Evolutionary conservation across 257 asterid genomes (phyloP).

Genomic region (Nemophila menziesii): DNA sequence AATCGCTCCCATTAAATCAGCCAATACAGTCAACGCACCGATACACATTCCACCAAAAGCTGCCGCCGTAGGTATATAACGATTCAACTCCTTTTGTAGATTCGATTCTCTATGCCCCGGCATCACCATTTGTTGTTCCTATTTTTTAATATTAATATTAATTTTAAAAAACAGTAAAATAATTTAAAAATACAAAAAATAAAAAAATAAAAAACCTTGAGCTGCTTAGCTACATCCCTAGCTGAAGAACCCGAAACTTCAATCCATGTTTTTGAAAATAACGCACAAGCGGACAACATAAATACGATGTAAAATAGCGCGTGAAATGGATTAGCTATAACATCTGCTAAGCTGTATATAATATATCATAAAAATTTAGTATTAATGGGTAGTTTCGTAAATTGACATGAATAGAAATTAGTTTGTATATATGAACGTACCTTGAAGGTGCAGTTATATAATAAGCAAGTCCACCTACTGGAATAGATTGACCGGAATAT

Average conservation of each 20-base stretch:
- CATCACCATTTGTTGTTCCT: conserved; percentile 99
- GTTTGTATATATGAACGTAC: too few species aligned
- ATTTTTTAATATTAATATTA: too few species aligned
- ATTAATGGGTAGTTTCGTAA: not conserved
- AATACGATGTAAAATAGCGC: conserved; percentile 71
- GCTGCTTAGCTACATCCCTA: conserved; percentile 81
- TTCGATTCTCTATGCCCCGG: conserved; percentile 88
- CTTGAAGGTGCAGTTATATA: conserved; percentile 87
- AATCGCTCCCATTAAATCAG: conserved; percentile 89
- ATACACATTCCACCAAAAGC: conserved; percentile 91
- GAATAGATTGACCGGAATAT: conserved; percentile 70
- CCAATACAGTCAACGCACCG: conserved; percentile 76
- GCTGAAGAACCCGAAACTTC: conserved; percentile 95
- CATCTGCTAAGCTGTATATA: conserved; percentile 44
- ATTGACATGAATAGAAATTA: conserved; percentile 1
- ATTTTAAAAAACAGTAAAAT: not conserved
- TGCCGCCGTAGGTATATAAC: conserved; percentile 87
- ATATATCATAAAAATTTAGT: not conserved
- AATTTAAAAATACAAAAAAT: too few species aligned
- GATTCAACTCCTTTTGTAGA: conserved; percentile 75
- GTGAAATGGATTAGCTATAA: conserved; percentile 78
- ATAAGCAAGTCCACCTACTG: conserved; percentile 84
- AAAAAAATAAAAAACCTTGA: conserved; percentile 40
- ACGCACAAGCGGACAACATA: conserved; percentile 85
- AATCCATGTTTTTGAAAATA: conserved; percentile 85